Base-by-base conservation (phyloP, 306 rosid species). In the Trichosanthes truncata region DNA sequence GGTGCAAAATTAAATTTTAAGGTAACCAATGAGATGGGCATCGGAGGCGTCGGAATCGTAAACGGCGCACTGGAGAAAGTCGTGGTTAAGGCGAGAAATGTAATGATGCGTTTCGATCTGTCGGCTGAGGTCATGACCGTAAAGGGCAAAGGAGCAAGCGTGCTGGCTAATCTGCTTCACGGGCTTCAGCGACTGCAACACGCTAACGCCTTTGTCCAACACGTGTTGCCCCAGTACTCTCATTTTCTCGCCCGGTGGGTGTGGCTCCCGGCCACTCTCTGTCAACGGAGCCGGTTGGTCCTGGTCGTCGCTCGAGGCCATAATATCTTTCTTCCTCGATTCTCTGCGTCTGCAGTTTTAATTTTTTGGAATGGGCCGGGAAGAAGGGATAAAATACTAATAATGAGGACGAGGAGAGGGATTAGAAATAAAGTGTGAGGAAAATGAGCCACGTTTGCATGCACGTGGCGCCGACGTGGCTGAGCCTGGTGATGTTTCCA, bases 41-140 rank as follows among this genome's bases (percentile, higher is more conserved):
- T 80, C 23, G 77, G 74, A 23, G 23, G 82, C 56, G 62, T 88
- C 88, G 3, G 97, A 84, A 74, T 91, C 94, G 73, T 94, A 89
- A 56, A 94, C 96, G 25, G 97, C 89, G 66, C 98, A 90, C 83
- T 94, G 96, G 74, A 92, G 77, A 63, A 88, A 89, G 71, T 85
- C 86, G 21, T 94, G 60, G 82, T 85, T 84, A 65, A 88, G 87
- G 14, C 93, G 89, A 1, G 87, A 40, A 75, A 89, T 78, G 80
- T 77, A 94, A 80, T 89, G 96, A 76, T 90, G 94, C 10, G 94
- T 88, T 86, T 90, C 78, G 14, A 90, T 89, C 85, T 94, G 98
- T 14, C 96, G 93, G 9, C 81, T 68, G 85, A 89, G 87, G 81
- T 92, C 96, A 53, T 92, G 94, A 80, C 91, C 80, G 79, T 86